Percentiles rank a stretch among this genome's conserved stretches.
These are phyloP conservation scores for Echites panduratus DNA, from an alignment of 257 asterid species.

Conservation along the genomic window DNA sequence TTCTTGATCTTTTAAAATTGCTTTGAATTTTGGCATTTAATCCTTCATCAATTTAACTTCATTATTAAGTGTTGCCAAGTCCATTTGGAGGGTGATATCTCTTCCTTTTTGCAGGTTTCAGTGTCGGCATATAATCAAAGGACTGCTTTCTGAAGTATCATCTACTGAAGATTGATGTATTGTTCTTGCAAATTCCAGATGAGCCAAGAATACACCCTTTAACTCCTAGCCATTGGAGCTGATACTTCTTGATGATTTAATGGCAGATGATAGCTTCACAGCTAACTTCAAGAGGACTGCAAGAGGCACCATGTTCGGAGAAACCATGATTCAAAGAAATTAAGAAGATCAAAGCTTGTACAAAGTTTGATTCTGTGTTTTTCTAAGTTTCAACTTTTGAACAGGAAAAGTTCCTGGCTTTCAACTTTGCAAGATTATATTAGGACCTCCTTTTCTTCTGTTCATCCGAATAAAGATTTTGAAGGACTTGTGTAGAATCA, in stretches of 20 bases:
- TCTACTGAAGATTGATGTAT: slow-evolving; percentile 53
- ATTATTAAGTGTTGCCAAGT: background rate
- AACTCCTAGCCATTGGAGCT: background rate
- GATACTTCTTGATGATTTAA: background rate
- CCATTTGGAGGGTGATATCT: background rate
- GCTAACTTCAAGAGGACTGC: background rate
- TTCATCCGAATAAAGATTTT: background rate
- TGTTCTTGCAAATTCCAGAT: background rate
- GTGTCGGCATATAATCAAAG: slow-evolving; percentile 78
- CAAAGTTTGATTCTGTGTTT: background rate
- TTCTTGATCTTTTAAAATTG: background rate
- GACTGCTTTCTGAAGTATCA: slow-evolving; percentile 42
- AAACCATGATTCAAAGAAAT: background rate
- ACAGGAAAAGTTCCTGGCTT: background rate
- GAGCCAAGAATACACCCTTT: background rate
- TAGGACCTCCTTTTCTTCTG: background rate
- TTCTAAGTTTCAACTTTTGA: background rate
- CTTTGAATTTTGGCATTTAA: background rate
- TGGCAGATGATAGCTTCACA: background rate
- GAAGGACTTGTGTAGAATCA: too few relatives aligned
- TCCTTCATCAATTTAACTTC: background rate
- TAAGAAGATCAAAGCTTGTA: background rate
- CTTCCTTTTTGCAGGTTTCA: slow-evolving; percentile 56
- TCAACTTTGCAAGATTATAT: background rate
- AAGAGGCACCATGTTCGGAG: background rate